Evolutionary conservation across 108 stramenopile genomes (phyloP).

Genomic region (Skeletonema menzelii): DNA sequence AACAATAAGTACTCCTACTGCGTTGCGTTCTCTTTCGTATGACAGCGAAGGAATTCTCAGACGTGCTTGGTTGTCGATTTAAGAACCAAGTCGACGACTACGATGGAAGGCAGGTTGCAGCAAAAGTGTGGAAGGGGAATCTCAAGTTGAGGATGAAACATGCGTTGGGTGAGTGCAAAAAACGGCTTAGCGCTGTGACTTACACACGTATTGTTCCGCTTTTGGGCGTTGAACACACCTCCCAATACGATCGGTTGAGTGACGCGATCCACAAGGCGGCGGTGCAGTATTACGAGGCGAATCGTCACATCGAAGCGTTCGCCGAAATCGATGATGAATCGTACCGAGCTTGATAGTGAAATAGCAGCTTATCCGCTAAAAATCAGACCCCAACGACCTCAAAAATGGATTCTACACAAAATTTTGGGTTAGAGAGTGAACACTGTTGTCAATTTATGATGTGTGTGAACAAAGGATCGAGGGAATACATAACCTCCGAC

Average conservation of each 20-base stretch:
- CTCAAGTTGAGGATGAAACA: slow-evolving; percentile 5
- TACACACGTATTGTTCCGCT: neutral
- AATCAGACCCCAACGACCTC: too few relatives aligned
- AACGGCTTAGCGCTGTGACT: neutral
- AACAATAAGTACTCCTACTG: too few relatives aligned
- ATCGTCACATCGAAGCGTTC: neutral
- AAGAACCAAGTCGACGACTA: neutral
- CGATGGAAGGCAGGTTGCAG: neutral
- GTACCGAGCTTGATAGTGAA: too few relatives aligned
- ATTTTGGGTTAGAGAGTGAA: too few relatives aligned
- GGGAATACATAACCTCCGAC: too few relatives aligned
- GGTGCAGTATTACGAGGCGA: neutral
- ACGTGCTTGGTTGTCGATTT: neutral
- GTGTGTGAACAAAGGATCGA: too few relatives aligned
- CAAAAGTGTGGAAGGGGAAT: slow-evolving; percentile 2
- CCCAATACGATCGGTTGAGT: neutral
- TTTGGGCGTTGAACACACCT: neutral
- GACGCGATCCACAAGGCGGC: neutral
- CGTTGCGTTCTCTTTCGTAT: neutral
- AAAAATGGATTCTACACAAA: too few relatives aligned
- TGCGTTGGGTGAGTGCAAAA: neutral
- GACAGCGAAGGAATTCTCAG: neutral
- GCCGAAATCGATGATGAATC: too few relatives aligned
- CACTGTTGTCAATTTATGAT: too few relatives aligned
- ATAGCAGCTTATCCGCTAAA: too few relatives aligned